Conservation (phyloP, 2,329 filamentous ascomycete genomes). For the Cladophialophora psammophila region DNA sequence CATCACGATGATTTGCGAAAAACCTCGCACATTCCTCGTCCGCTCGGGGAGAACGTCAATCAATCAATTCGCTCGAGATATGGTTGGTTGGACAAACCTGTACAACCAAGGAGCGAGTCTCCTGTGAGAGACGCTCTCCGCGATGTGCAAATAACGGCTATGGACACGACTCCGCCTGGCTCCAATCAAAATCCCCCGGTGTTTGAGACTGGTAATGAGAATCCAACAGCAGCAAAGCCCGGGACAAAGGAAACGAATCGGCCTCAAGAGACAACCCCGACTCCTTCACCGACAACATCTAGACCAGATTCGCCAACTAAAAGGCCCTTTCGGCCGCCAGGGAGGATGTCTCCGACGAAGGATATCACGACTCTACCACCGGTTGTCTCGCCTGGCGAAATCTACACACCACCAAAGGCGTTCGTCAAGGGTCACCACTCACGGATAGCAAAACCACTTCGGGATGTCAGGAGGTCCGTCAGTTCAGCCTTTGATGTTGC, state of each 20-base stretch:
- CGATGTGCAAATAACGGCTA: conserved; percentile 22
- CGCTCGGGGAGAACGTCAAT: conserved; percentile 34
- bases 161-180: conserved; percentile 40
- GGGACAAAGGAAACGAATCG: conserved; percentile 30
- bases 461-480: conserved; percentile 18
- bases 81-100: conserved; percentile 30
- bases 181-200: conserved; percentile 34
- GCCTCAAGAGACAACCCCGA: conserved; percentile 74
- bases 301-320: conserved; percentile 35
- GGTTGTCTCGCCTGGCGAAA: conserved; percentile 31
- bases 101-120: conserved; percentile 28
- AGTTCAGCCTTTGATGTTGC: conserved; percentile 26
- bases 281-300: conserved; percentile 61
- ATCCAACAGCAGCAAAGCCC: conserved; percentile 25
- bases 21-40: conserved; percentile 32
- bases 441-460: conserved; percentile 33
- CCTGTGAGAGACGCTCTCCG: conserved; percentile 36
- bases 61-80: conserved; percentile 32
- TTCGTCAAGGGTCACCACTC: conserved; percentile 37
- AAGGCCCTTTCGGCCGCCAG: conserved; percentile 36
- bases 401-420: conserved; percentile 39
- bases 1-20: conserved; percentile 37
- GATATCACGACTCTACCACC: conserved; percentile 24
- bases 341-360: conserved; percentile 36
- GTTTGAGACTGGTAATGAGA: conserved; percentile 37